Percentiles rank a stretch among this genome's conserved stretches.
Evolutionary conservation across 352 stramenopile genomes (phyloP).

Genomic region (Pythium phragmiticola): DNA sequence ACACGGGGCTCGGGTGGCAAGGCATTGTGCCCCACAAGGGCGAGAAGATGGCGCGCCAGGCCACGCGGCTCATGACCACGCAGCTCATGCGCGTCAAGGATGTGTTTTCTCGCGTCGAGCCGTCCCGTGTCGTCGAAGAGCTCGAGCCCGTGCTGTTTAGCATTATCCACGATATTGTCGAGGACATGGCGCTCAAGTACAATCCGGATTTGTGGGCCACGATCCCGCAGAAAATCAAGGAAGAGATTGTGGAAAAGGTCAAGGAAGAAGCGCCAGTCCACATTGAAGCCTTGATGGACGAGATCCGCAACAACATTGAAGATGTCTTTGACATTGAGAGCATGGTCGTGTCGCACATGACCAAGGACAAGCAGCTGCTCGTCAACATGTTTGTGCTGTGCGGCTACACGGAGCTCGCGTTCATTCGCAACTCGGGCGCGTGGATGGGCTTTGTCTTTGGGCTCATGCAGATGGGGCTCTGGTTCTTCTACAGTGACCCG

Average conservation of each 20-base stretch:
- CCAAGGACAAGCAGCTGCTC: constrained; percentile 93
- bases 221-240: constrained; percentile 76
- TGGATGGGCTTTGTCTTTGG: constrained; percentile 91
- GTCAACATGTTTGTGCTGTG: constrained; percentile 95
- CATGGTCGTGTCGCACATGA: constrained; percentile 94
- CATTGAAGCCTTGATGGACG: constrained; percentile 93
- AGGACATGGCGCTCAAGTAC: constrained; percentile 90
- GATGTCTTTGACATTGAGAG: constrained; percentile 95
- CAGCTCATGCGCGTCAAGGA: constrained; percentile 93
- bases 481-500: constrained; percentile 80
- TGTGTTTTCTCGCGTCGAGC: constrained; percentile 92
- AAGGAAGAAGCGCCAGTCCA: constrained; percentile 92
- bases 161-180: constrained; percentile 86
- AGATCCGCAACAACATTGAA: constrained; percentile 94
- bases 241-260: constrained; percentile 93
- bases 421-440: constrained; percentile 90
- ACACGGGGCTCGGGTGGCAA: constrained; percentile 96
- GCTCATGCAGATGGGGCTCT: constrained; percentile 87
- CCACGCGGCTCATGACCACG: constrained; percentile 92
- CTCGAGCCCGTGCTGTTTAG: constrained; percentile 92
- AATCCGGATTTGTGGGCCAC: constrained; percentile 82
- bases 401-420: constrained; percentile 89
- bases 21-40: constrained; percentile 97
- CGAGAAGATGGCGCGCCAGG: constrained; percentile 96
- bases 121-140: constrained; percentile 86